These are phyloP conservation scores for Trypanosoma scelopori DNA, from an alignment of 208 protist species.

Conservation along the genomic window DNA sequence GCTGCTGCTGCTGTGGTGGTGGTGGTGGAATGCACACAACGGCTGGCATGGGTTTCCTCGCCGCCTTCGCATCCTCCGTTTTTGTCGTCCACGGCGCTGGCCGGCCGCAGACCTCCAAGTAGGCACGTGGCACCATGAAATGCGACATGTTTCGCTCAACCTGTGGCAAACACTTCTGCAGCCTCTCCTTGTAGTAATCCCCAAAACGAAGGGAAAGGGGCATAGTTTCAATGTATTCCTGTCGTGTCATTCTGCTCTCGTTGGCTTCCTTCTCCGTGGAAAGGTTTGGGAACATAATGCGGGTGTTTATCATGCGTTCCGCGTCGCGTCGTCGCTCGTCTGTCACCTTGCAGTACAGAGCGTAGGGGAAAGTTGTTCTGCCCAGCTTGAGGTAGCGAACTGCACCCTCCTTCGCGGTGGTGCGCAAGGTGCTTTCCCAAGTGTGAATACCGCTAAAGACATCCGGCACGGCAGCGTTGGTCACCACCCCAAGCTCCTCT, in stretches of 20 bases:
- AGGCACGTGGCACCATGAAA: conserved; percentile 64
- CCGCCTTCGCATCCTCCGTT: conserved; percentile 27
- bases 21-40: conserved; percentile 16
- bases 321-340: conserved; percentile 35
- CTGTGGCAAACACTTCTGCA: conserved; percentile 35
- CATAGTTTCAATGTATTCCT: not conserved
- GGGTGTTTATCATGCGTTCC: conserved; percentile 48
- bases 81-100: conserved; percentile 40
- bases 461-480: conserved; percentile 29
- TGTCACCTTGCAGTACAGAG: conserved; percentile 53
- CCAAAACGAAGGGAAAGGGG: conserved; percentile 4
- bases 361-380: conserved; percentile 64
- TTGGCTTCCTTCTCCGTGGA: not conserved
- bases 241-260: too few relatives aligned
- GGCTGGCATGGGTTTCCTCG: conserved; percentile 8
- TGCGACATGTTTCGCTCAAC: conserved; percentile 62
- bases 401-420: conserved; percentile 25
- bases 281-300: conserved; percentile 40
- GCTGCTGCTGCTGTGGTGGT: conserved; percentile 3
- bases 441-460: conserved; percentile 32
- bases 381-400: conserved; percentile 67
- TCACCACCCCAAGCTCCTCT: conserved; percentile 62
- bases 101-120: conserved; percentile 60
- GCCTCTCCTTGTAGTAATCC: conserved; percentile 58
- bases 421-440: conserved; percentile 68